Conservation (phyloP, 75 land plant species). For the Sequoiadendron giganteum region DNA sequence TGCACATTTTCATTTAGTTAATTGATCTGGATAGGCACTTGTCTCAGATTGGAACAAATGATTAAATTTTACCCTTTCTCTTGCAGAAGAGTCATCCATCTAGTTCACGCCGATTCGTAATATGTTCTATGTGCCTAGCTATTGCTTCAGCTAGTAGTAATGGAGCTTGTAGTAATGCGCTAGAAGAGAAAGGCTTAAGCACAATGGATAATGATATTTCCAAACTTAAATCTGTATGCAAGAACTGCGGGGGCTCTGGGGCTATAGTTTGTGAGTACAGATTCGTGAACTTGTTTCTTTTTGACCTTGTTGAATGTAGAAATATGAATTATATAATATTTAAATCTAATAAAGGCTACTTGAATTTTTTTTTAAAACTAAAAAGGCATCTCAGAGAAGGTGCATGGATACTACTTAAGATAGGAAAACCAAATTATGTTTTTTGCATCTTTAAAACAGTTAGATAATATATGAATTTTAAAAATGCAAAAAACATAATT, state of each 20-base stretch:
- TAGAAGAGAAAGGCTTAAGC: background rate
- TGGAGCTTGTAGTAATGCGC: slow-evolving; percentile 4
- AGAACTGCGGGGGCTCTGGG: slow-evolving; percentile 85
- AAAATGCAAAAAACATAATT: no score
- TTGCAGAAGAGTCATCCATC: background rate
- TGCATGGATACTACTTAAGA: background rate
- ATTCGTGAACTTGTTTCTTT: background rate
- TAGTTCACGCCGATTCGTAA: background rate
- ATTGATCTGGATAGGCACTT: background rate
- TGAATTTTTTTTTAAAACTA: no score
- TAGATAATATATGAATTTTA: no score
- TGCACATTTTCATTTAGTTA: background rate
- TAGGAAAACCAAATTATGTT: background rate
- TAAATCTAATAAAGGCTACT: background rate
- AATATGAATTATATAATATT: background rate
- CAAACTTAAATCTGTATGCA: slow-evolving; percentile 48
- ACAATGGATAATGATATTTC: background rate
- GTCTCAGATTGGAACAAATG: background rate
- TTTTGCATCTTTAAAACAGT: background rate
- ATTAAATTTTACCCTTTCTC: background rate
- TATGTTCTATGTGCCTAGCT: slow-evolving; percentile 8
- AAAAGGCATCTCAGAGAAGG: background rate
- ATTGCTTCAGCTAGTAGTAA: background rate
- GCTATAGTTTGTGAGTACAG: slow-evolving; percentile 76
- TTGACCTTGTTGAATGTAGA: background rate